A percentile compares a stretch with the other conserved stretches of the same genome.
Conservation (phyloP, 202 grass and related monocot species). For the Musa balbisiana region DNA sequence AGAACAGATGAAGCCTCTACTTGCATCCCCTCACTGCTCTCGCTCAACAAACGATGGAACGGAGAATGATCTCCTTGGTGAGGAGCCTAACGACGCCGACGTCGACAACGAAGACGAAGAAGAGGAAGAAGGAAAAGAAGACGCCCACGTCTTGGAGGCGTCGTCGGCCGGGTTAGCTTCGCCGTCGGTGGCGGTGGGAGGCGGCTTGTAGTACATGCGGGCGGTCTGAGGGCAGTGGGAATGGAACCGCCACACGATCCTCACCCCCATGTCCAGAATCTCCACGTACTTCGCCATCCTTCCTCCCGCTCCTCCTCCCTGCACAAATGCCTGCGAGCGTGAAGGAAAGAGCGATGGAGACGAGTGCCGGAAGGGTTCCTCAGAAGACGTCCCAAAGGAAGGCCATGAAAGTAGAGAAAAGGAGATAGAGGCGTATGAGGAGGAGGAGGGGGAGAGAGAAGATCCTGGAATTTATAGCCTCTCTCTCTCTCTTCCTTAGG, state of each 20-base stretch:
- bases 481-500: too few species aligned
- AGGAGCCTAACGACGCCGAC: neutral
- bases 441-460: neutral
- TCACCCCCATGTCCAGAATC: slow-evolving; percentile 80
- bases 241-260: slow-evolving; percentile 83
- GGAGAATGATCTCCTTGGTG: slow-evolving; percentile 42
- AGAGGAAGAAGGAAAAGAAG: neutral
- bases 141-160: neutral
- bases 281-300: slow-evolving; percentile 63
- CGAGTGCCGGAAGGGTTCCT: neutral
- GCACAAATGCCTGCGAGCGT: neutral
- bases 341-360: neutral
- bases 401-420: slow-evolving; percentile 10
- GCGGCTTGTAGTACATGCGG: slow-evolving; percentile 73
- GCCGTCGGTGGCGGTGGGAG: neutral
- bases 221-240: slow-evolving; percentile 86
- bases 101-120: neutral
- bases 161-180: neutral
- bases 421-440: neutral
- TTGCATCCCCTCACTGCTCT: neutral
- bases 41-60: slow-evolving; percentile 22
- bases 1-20: too few species aligned
- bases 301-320: neutral
- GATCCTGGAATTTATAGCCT: neutral
- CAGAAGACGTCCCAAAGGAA: slow-evolving; percentile 33